Conservation (phyloP, 768 basidiomycete species). For the Fomitopsis serialis region DNA sequence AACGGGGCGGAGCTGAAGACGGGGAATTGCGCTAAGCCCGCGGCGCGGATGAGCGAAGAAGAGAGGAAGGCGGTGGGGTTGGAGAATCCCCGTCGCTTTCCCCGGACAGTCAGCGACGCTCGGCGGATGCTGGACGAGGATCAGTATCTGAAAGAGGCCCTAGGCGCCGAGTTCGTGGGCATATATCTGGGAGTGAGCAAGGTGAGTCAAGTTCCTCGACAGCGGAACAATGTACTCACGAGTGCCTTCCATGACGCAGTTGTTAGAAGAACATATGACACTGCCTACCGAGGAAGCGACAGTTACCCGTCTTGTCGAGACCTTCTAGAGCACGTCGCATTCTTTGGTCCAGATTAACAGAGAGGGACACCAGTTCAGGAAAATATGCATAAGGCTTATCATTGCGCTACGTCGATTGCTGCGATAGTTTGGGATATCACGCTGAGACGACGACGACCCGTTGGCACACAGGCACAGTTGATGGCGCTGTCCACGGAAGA, state of each 20-base stretch:
- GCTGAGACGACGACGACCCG: no score
- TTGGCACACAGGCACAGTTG: no score
- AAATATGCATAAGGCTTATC: no score
- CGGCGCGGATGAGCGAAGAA: constrained; percentile 33
- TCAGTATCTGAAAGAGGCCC: constrained; percentile 28
- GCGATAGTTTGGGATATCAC: no score
- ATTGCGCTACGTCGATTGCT: no score
- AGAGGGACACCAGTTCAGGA: no score
- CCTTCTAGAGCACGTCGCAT: not conserved
- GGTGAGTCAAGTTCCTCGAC: not conserved
- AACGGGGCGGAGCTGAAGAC: constrained; percentile 28
- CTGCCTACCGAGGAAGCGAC: constrained; percentile 1
- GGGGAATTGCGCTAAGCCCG: constrained; percentile 23
- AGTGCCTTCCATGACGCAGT: not conserved
- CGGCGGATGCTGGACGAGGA: constrained; percentile 34
- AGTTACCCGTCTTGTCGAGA: not conserved
- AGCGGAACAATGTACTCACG: no score
- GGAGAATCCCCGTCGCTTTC: constrained; percentile 20
- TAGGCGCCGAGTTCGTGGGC: constrained; percentile 45
- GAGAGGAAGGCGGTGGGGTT: constrained; percentile 43
- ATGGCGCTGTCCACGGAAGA: no score
- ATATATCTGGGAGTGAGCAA: constrained; percentile 45
- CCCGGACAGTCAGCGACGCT: constrained; percentile 46
- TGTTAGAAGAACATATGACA: not conserved
- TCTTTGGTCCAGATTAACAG: no score